phyloP scores from a whole-genome alignment of 345 rosid species.

The Eucalyptus tenuipes region DNA sequence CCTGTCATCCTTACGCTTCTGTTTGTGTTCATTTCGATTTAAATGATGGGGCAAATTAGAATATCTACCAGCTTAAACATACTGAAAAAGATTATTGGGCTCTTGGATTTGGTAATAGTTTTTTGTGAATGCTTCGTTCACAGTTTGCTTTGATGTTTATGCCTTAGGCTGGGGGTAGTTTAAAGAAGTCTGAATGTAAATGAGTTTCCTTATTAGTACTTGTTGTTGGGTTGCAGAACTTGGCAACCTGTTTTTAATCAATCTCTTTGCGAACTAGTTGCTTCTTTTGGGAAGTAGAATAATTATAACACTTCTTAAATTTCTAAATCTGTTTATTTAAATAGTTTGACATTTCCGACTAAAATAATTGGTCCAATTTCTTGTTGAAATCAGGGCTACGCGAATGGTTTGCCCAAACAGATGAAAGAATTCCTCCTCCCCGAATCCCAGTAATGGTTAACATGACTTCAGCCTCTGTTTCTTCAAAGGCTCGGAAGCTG shows the following conservation, averaged over 20 bases:
- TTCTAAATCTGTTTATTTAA: background rate
- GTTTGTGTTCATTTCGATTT: background rate
- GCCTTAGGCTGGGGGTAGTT: background rate
- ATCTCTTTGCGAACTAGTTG: background rate
- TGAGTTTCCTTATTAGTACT: background rate
- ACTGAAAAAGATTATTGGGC: background rate
- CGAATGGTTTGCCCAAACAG: constrained; percentile 95
- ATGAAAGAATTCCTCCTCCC: constrained; percentile 85
- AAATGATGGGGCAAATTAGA: background rate
- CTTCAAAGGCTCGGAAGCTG: constrained; percentile 35
- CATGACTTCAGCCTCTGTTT: constrained; percentile 70
- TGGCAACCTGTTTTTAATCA: background rate
- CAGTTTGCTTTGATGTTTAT: background rate
- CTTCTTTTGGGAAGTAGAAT: background rate
- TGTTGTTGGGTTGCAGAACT: background rate
- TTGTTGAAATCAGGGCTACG: constrained; percentile 54
- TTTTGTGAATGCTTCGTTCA: background rate
- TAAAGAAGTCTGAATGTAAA: background rate
- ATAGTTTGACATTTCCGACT: background rate
- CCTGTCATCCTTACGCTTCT: background rate
- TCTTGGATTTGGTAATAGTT: background rate
- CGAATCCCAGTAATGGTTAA: constrained; percentile 97
- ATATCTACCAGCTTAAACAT: background rate
- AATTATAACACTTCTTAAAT: background rate
- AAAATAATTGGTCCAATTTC: background rate